Base-by-base conservation (phyloP, 176 grass and related monocot species). In the Aegilops tauschii region DNA sequence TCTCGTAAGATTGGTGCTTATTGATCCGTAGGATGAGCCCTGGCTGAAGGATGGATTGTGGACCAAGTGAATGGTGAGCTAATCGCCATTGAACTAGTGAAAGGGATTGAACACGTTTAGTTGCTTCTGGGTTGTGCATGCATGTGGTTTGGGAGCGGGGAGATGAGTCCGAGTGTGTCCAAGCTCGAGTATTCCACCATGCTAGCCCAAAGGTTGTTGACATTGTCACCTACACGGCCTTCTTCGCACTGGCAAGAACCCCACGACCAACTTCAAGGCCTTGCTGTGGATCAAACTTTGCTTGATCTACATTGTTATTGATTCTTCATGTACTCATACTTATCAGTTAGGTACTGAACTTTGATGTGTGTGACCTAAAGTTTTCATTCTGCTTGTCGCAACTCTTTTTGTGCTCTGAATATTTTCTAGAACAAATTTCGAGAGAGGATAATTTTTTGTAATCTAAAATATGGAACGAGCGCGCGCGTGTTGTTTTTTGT, bases 231-330 rank as follows among this genome's bases (percentile, higher is more conserved):
- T 93, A 93, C 84, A 95, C 89, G 50, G 28, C 78, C 39, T 95
- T 93, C 82, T 95, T 91, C 47, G 68, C 81, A 95, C 91, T 11
- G 87, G 81, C 61, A 91, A 91, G 58, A 95, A 95, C 65, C 84
- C 89, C 7, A 89, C 78, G 1, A 81, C 89, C n/a, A 91, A 90
- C 83, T 61, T 95, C 86, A 86, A 93, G 70, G 91, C 91, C 50
- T 64, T 93, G 77, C 56, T 95, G 4, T 86, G 93, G 61, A 81
- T 95, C 93, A 66, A 3, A 42, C 45, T 84, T 21, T 76, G 16
- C 13, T 47, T 13, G 21, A 23, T 14, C 28, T 74, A 37, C 10
- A 23, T 10, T n/a, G n/a, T 47, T 47, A 12, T 47, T 49, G 23
- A 47, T 85, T 69, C 40, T 62, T 31, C 61, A 25, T 58, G 2